phyloP scores from a whole-genome alignment of 139 green algal genomes.

The Chlamydomonas sp. region DNA sequence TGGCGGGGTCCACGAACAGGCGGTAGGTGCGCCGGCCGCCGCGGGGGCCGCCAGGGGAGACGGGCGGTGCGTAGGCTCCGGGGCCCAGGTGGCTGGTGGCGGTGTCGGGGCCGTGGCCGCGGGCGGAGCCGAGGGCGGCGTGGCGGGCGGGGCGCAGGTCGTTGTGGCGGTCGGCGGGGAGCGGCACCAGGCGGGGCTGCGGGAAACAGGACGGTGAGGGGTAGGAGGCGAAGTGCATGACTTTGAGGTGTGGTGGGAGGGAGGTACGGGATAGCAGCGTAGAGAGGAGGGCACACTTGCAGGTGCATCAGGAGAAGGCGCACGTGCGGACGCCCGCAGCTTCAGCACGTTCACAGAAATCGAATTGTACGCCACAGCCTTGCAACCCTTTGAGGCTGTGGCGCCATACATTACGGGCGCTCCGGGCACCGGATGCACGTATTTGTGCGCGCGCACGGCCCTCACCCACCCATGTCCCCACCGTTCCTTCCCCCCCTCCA shows the following conservation, averaged over 20 bases:
- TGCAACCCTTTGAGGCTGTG: too few species aligned
- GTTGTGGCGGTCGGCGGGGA: conserved; percentile 4
- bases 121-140: not conserved
- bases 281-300: not conserved
- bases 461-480: too few species aligned
- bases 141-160: conserved; percentile 1
- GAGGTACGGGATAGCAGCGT: not conserved
- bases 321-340: too few species aligned
- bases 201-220: not conserved
- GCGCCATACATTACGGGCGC: too few species aligned
- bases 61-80: conserved; percentile 5
- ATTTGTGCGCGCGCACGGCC: too few species aligned
- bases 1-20: conserved; percentile 17
- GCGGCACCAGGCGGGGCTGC: conserved; percentile 4
- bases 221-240: not conserved
- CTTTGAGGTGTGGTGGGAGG: not conserved
- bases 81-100: conserved; percentile 20
- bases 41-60: not conserved
- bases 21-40: conserved; percentile 14
- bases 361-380: too few species aligned
- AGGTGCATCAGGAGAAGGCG: too few species aligned
- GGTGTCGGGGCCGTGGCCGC: not conserved
- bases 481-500: too few species aligned
- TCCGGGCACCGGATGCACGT: too few species aligned
- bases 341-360: too few species aligned